Evolutionary conservation across 2,329 filamentous ascomycete genomes (phyloP).

Genomic region (Ophiostoma tasmaniense): DNA sequence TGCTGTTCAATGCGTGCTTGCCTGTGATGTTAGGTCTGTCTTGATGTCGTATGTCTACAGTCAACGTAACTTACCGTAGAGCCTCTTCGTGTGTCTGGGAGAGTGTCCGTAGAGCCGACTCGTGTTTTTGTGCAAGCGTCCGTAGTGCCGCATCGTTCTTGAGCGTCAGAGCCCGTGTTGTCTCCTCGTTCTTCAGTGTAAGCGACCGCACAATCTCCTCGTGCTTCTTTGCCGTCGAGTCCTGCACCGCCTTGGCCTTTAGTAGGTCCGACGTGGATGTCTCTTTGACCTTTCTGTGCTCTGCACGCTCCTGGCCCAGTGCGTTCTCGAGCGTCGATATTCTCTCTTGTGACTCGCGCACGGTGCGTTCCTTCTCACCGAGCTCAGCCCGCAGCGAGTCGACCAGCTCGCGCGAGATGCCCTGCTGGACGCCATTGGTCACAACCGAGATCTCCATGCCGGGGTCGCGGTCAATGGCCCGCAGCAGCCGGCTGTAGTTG

Average conservation of each 20-base stretch:
- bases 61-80: conserved; percentile 28
- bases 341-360: conserved; percentile 41
- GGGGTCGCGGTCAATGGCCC: conserved; percentile 85
- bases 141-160: background rate
- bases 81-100: conserved; percentile 31
- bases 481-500: conserved; percentile 77
- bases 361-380: conserved; percentile 55
- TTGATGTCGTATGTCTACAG: too few relatives aligned
- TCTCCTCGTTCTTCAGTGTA: conserved; percentile 24
- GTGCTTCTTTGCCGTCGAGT: conserved; percentile 51
- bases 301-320: conserved; percentile 63
- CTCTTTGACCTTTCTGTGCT: conserved; percentile 60
- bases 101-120: conserved; percentile 44
- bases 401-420: conserved; percentile 87
- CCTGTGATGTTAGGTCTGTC: background rate
- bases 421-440: conserved; percentile 72
- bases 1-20: conserved; percentile 24
- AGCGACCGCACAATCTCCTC: conserved; percentile 34
- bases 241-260: conserved; percentile 29
- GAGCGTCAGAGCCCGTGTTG: conserved; percentile 32
- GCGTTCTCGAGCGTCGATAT: conserved; percentile 42
- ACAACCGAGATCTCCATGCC: conserved; percentile 76
- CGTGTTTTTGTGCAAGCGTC: conserved; percentile 49
- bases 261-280: conserved; percentile 43
- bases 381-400: conserved; percentile 74